These are phyloP conservation scores for Cyberlindnera mrakii DNA, from an alignment of 805 yeast species.

Conservation along the genomic window DNA sequence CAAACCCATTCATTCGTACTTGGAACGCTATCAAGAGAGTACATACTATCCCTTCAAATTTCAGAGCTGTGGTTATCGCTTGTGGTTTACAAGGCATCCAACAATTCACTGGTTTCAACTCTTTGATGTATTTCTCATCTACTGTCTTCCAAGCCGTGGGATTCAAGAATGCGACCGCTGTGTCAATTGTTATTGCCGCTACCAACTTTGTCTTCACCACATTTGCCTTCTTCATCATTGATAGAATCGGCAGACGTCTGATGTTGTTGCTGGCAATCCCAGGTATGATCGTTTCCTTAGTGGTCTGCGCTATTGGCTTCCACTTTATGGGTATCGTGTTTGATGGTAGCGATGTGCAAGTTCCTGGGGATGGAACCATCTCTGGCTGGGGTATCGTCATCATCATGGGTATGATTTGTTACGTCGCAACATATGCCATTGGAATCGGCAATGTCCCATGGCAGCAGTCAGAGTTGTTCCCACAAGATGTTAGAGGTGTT, in stretches of 20 bases:
- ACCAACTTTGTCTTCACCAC: constrained; percentile 88
- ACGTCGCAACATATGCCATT: constrained; percentile 84
- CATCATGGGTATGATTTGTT: constrained; percentile 78
- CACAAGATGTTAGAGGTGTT: constrained; percentile 87
- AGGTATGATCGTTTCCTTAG: constrained; percentile 72
- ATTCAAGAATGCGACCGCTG: constrained; percentile 85
- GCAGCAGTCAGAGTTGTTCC: constrained; percentile 95
- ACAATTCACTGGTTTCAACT: constrained; percentile 95
- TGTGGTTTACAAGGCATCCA: constrained; percentile 95
- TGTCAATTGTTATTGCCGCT: constrained; percentile 87
- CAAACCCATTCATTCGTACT: constrained; percentile 40
- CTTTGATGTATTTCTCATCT: constrained; percentile 90
- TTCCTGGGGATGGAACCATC: constrained; percentile 31
- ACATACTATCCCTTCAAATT: constrained; percentile 68
- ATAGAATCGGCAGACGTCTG: constrained; percentile 79
- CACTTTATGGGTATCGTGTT: constrained; percentile 70
- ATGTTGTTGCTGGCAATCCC: constrained; percentile 79
- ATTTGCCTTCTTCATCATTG: constrained; percentile 82
- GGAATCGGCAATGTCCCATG: constrained; percentile 98
- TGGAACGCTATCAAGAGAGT: constrained; percentile 58
- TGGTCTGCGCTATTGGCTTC: constrained; percentile 85
- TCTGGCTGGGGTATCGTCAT: constrained; percentile 86
- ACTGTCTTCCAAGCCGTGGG: constrained; percentile 92
- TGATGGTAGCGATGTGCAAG: constrained; percentile 37
- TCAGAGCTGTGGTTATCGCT: constrained; percentile 83